A percentile compares a stretch with the other conserved stretches of the same genome.
These are phyloP conservation scores for Dryadomyces quercus-mongolicae DNA, from an alignment of 2,329 filamentous ascomycete genomes.

Conservation along the genomic window DNA sequence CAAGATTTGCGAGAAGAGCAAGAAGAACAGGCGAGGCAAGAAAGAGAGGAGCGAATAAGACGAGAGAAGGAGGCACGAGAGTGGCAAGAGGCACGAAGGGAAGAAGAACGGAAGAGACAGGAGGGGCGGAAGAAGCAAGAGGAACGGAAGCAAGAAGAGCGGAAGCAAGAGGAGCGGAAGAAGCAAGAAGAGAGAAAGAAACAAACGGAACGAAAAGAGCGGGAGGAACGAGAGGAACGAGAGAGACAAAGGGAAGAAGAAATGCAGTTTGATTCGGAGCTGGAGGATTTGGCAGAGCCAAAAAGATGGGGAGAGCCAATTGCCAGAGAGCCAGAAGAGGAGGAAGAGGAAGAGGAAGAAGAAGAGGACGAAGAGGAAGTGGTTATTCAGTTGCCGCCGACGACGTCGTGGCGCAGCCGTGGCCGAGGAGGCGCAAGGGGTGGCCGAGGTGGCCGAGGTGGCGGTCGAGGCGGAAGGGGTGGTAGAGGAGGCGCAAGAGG, in stretches of 20 bases:
- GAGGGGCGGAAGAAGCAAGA: constrained; percentile 1
- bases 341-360: neutral
- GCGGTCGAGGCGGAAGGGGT: constrained; percentile 5
- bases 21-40: constrained; percentile 3
- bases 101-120: neutral
- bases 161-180: neutral
- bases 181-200: constrained; percentile 2
- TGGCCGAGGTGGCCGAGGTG: constrained; percentile 7
- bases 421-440: constrained; percentile 6
- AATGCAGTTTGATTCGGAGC: constrained; percentile 6
- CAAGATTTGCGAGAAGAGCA: neutral
- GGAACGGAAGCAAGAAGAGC: neutral
- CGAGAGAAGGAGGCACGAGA: constrained; percentile 1
- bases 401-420: constrained; percentile 2
- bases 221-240: neutral
- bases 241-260: neutral
- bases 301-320: too few species aligned
- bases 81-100: neutral
- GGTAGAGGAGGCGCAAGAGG: constrained; percentile 4
- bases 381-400: neutral
- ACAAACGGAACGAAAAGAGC: constrained; percentile 1
- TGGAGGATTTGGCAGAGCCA: constrained; percentile 9
- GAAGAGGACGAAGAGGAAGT: neutral
- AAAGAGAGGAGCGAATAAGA: constrained; percentile 14
- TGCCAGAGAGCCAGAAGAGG: too few species aligned